Conservation (phyloP, 768 basidiomycete species). For the Xerocomellus intermedius region DNA sequence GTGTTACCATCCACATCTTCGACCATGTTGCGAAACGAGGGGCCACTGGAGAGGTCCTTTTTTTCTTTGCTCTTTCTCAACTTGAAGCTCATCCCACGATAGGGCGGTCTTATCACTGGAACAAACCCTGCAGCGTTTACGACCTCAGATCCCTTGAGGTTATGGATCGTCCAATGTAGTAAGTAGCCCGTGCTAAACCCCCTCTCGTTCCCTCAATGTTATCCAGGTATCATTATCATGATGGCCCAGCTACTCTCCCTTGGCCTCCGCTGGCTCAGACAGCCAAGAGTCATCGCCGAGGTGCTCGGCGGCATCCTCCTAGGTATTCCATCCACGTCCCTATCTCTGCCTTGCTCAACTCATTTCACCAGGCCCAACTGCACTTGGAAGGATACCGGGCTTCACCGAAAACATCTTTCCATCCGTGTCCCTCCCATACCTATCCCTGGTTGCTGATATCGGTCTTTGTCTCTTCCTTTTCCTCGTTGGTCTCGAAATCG, state of each 20-base stretch:
- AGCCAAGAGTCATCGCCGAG: conserved; percentile 85
- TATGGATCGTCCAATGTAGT: conserved; percentile 84
- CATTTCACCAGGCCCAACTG: conserved; percentile 40
- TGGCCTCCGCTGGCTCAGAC: conserved; percentile 67
- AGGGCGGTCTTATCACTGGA: conserved; percentile 78
- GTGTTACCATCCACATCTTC: conserved; percentile 38
- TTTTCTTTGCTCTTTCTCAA: not conserved
- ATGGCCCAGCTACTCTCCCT: conserved; percentile 78
- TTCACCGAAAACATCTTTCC: conserved; percentile 91
- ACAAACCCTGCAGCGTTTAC: conserved; percentile 70
- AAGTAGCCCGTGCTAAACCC: conserved; percentile 19
- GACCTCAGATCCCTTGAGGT: conserved; percentile 61
- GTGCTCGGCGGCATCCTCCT: conserved; percentile 90
- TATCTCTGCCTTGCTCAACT: not conserved
- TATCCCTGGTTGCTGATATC: conserved; percentile 86
- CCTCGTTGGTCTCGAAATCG: conserved; percentile 92
- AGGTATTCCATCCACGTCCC: conserved; percentile 50
- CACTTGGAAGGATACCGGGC: conserved; percentile 79
- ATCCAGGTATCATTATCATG: conserved; percentile 73
- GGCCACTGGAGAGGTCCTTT: conserved; percentile 24
- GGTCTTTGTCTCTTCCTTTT: conserved; percentile 89
- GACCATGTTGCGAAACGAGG: not conserved
- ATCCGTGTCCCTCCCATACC: conserved; percentile 61
- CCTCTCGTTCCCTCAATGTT: not conserved
- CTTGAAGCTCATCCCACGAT: conserved; percentile 1